Base-by-base conservation (phyloP, 2,329 filamentous ascomycete species). In the Sporothrix dimorphospora region DNA sequence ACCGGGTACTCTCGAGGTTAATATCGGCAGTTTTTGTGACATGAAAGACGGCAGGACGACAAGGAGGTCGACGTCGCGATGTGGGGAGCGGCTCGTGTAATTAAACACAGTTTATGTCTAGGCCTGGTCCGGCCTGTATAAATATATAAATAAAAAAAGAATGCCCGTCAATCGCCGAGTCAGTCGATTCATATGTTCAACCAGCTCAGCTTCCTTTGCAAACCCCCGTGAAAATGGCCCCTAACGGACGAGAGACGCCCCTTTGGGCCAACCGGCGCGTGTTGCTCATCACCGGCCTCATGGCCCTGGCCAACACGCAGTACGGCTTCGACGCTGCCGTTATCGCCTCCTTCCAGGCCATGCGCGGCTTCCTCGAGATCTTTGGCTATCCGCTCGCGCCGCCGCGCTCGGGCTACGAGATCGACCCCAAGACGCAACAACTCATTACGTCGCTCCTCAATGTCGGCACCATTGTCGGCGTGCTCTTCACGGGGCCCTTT, bases 381-480 rank as follows among this genome's bases (percentile, higher is more conserved):
- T 63, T 63, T 24, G 57, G 57, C 57, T 57, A 27, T 12, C n/a
- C 24, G 14, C 53, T 57, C 1, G n/a, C 51, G 21, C 51, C 51
- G n/a, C 51, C 51, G 21, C n/a, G n/a, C n/a, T 40, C 49, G 14
- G 76, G 76, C 9, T 78, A 73, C 73, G 73, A 73, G 24, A 78
- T 78, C 66, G 59, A 70, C 45, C 77, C 76, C 21, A 75, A 67
- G 1, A 68, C 75, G 4, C 77, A 78, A 65, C 77, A 78, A 68
- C 75, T 78, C 7, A 76, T 78, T 27, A 75, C 74, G 8, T 78
- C 77, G 45, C 76, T 75, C 63, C 71, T 78, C 30, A 77, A 77
- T 69, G 73, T 77, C 42, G 77, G 76, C 11, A 77, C 77, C 24
- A 77, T 79, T 45, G 69, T 78, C 47, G 76, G 77, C 3, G 73